phyloP scores from a whole-genome alignment of 2,329 filamentous ascomycete species.

The Ceratocystis alfenasii region DNA sequence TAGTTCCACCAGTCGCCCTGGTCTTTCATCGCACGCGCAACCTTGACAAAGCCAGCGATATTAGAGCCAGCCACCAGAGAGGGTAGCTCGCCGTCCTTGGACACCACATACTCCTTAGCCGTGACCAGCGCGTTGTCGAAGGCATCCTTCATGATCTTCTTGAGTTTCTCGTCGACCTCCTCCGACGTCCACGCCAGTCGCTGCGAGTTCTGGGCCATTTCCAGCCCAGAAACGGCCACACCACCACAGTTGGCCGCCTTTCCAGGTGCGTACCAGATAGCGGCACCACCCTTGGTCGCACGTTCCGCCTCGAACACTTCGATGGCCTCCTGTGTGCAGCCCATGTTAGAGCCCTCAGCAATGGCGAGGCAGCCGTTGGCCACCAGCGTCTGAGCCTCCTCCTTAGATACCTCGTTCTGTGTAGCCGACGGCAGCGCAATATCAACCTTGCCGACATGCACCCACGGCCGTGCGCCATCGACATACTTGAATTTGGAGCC shows the following conservation, averaged over 20 bases:
- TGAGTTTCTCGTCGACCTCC: conserved; percentile 84
- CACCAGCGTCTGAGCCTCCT: conserved; percentile 77
- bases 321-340: conserved; percentile 90
- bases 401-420: conserved; percentile 91
- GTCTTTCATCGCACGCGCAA: conserved; percentile 84
- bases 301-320: conserved; percentile 77
- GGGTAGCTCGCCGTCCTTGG: conserved; percentile 71
- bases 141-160: conserved; percentile 87
- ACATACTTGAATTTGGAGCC: conserved; percentile 70
- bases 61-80: conserved; percentile 87
- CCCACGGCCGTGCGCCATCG: conserved; percentile 79
- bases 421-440: conserved; percentile 86
- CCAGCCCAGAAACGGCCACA: conserved; percentile 90
- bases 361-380: conserved; percentile 68
- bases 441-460: conserved; percentile 78
- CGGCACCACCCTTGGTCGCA: conserved; percentile 51
- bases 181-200: conserved; percentile 75
- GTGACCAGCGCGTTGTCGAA: conserved; percentile 84
- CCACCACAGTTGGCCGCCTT: conserved; percentile 97
- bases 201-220: conserved; percentile 97
- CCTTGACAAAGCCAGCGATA: conserved; percentile 96
- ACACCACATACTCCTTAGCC: conserved; percentile 74
- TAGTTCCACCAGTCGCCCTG: conserved; percentile 81
- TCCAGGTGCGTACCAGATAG: conserved; percentile 92
- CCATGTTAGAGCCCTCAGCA: conserved; percentile 98